Conservation (phyloP, 495 filamentous ascomycete species). For the Hypoxylon subgilvum region DNA sequence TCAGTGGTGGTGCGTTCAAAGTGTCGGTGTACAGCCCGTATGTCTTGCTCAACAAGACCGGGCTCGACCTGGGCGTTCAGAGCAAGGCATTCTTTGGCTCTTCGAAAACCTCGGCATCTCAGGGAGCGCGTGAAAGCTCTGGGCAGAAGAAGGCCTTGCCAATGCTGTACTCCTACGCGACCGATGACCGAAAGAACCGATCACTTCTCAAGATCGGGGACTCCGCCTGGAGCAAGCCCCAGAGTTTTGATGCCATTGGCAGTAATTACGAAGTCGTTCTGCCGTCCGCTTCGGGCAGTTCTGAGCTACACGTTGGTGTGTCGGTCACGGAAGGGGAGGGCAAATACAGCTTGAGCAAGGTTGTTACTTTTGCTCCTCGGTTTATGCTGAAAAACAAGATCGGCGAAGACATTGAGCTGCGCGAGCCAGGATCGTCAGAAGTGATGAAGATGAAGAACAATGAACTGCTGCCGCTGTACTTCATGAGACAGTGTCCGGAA, state of each 20-base stretch:
- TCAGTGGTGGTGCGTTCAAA: conserved; percentile 95
- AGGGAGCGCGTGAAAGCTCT: conserved; percentile 62
- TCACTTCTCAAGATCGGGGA: conserved; percentile 84
- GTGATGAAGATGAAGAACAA: conserved; percentile 76
- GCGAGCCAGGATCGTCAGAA: conserved; percentile 85
- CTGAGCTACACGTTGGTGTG: conserved; percentile 88
- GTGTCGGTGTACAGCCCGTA: conserved; percentile 93
- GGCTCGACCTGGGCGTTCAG: conserved; percentile 83
- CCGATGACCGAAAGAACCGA: conserved; percentile 86
- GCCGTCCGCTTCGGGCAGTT: conserved; percentile 68
- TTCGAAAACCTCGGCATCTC: conserved; percentile 51
- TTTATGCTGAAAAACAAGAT: conserved; percentile 95
- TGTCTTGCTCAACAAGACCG: conserved; percentile 92
- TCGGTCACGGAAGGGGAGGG: conserved; percentile 88
- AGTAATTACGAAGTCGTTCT: conserved; percentile 86
- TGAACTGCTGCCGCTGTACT: conserved; percentile 81
- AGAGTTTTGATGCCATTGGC: conserved; percentile 98
- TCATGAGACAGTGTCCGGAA: conserved; percentile 73
- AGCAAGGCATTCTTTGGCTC: conserved; percentile 86
- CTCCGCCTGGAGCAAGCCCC: conserved; percentile 93
- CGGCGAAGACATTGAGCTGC: conserved; percentile 81
- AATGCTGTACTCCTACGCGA: conserved; percentile 92
- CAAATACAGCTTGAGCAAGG: conserved; percentile 96
- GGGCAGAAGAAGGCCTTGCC: too few species aligned
- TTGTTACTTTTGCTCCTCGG: conserved; percentile 89